Conservation (phyloP, 768 basidiomycete species). For the Russula dissimulans region DNA sequence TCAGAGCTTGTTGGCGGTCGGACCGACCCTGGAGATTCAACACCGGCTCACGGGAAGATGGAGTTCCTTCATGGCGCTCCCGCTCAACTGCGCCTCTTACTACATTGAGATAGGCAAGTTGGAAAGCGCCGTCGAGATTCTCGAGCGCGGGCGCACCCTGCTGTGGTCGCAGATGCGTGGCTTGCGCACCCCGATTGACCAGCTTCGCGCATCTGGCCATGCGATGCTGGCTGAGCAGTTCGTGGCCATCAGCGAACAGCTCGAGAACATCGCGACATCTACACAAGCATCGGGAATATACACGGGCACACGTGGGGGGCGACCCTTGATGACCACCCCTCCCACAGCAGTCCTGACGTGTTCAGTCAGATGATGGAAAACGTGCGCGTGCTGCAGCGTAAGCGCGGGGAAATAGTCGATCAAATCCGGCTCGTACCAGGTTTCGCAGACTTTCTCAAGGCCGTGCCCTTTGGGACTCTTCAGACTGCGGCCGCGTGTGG, state of each 20-base stretch:
- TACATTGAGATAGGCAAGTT: not conserved
- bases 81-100: not conserved
- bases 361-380: not conserved
- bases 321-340: not conserved
- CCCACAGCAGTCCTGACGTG: not conserved
- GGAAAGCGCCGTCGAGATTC: constrained; percentile 1
- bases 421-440: not conserved
- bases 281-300: not conserved
- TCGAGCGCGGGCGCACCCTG: constrained; percentile 11
- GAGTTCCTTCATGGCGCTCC: not conserved
- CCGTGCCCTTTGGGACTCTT: not conserved
- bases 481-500: constrained; percentile 3
- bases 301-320: not conserved
- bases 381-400: not conserved
- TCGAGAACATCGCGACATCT: not conserved
- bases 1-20: not conserved
- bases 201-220: not conserved
- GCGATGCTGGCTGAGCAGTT: constrained; percentile 3
- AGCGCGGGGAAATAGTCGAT: not conserved
- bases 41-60: not conserved
- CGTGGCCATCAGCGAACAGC: not conserved
- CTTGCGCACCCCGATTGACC: constrained; percentile 11
- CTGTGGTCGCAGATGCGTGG: constrained; percentile 16
- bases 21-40: not conserved
- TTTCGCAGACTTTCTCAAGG: constrained; percentile 2